Evolutionary conservation across 129 eudicot species (phyloP), one percentile per base, ranked within the genome.

Genomic region (Deinandra increscens): DNA sequence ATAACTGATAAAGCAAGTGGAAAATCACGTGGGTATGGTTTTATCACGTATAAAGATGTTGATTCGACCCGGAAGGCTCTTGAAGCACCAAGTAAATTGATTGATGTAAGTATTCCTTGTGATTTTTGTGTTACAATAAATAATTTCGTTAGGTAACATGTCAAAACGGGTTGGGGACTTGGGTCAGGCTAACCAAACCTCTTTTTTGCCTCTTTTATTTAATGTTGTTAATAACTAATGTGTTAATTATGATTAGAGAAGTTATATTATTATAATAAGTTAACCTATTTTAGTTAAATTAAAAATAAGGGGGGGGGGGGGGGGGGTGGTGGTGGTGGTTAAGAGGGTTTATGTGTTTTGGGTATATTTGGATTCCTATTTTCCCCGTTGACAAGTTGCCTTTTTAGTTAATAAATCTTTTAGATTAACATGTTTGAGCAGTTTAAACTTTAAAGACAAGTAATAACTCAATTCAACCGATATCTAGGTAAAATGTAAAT

Each of bases 11-110:
- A 84, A 82, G 72, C 64, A 54, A 87, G 81, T 36, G 95, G 90
- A 64, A 87, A 82, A 54, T 87, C 95, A 12, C 95, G 90, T 73
- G 95, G 95, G 43, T 84, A 87, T 81, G 95, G 95, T 65, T 87
- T 87, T 58, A 78, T 87, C 22, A 87, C 95, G 14, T 87, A 56
- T 80, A 87, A 82, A 78, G 80, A 80, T 63, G 75, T 87, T 73
- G 84, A 78, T 64, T 71, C 95, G n/a, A 80, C 90, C 58, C 73
- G 85, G 78, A 64, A 34, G 36, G 95, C 95, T 68, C 58, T 87
- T 36, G 81, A 72, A 75, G 86, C 90, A 29, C 90, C 95, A 1
- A 87, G 86, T 71, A 84, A 84, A 68, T 49, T 87, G 73, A 82
- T 87, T 34, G 95, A 87, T 84, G 95, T 87, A 72, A 77, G 95